Evolutionary conservation across 2,329 filamentous ascomycete species (phyloP).

Genomic region (Pseudogymnoascus sp.): DNA sequence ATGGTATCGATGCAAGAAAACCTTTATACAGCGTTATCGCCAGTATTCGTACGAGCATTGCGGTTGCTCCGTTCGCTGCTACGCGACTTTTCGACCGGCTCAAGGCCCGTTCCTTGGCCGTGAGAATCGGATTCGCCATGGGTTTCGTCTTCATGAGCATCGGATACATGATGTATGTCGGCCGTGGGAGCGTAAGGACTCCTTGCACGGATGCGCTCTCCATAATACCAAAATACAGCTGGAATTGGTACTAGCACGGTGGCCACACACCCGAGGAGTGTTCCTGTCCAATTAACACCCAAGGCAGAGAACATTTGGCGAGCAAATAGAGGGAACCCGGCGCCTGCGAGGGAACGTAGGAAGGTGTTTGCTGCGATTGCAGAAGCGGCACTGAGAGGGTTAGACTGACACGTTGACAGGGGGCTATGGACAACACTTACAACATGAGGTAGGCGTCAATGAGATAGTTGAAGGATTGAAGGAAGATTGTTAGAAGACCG

Average conservation of each 20-base stretch:
- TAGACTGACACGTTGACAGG: background rate
- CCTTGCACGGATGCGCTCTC: constrained; percentile 46
- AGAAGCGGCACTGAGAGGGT: constrained; percentile 52
- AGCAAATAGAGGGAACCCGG: constrained; percentile 73
- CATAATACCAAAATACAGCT: constrained; percentile 54
- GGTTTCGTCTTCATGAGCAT: background rate
- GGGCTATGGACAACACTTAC: constrained; percentile 24
- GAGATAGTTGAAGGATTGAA: constrained; percentile 73
- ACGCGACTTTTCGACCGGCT: background rate
- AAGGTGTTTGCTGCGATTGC: constrained; percentile 79
- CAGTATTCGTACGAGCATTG: background rate
- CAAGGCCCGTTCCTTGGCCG: background rate
- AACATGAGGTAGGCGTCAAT: constrained; percentile 68
- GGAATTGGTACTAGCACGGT: constrained; percentile 52
- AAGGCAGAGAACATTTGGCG: constrained; percentile 59
- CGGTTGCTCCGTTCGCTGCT: background rate
- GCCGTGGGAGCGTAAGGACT: constrained; percentile 49
- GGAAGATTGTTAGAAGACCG: constrained; percentile 75
- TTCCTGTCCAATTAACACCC: constrained; percentile 55
- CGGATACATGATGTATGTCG: background rate
- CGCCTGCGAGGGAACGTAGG: constrained; percentile 68
- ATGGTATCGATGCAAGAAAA: background rate
- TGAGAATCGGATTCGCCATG: background rate
- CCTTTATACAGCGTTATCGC: background rate
- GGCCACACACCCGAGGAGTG: constrained; percentile 54